phyloP scores from a whole-genome alignment of 495 filamentous ascomycete species.

The Melanomma pulvis-pyrius region DNA sequence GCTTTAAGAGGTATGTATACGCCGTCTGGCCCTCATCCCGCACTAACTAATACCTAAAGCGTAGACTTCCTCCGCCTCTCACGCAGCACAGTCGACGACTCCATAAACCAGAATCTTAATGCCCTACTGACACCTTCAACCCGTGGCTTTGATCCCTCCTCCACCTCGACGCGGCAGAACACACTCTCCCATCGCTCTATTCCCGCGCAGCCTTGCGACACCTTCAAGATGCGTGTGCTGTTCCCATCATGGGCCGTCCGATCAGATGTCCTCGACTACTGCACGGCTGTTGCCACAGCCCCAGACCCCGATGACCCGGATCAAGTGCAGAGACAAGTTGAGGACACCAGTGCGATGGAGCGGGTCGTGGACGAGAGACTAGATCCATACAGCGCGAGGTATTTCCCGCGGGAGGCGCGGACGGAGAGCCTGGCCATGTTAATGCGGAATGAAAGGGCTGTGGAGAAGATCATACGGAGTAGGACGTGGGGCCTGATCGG shows the following conservation, averaged over 20 bases:
- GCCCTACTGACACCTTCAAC: slow-evolving; percentile 77
- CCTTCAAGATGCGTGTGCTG: slow-evolving; percentile 77
- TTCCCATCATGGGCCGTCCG: slow-evolving; percentile 88
- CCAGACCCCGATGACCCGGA: slow-evolving; percentile 91
- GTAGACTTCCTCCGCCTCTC: slow-evolving; percentile 93
- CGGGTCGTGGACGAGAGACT: slow-evolving; percentile 83
- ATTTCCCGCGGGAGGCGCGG: slow-evolving; percentile 78
- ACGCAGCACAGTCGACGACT: slow-evolving; percentile 83
- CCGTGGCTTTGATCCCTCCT: slow-evolving; percentile 76
- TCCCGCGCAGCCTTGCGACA: slow-evolving; percentile 61
- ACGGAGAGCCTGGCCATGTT: slow-evolving; percentile 79
- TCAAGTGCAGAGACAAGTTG: slow-evolving; percentile 65
- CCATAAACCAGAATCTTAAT: slow-evolving; percentile 91
- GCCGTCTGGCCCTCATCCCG: background rate
- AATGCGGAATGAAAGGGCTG: slow-evolving; percentile 79
- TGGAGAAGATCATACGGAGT: slow-evolving; percentile 83
- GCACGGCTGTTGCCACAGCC: slow-evolving; percentile 81
- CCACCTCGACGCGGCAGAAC: slow-evolving; percentile 62
- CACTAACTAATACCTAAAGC: slow-evolving; percentile 29
- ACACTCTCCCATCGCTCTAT: slow-evolving; percentile 52
- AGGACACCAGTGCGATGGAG: slow-evolving; percentile 71
- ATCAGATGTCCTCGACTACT: slow-evolving; percentile 86
- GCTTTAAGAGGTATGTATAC: slow-evolving; percentile 72
- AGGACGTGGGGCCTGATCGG: slow-evolving; percentile 82
- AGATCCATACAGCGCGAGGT: slow-evolving; percentile 88